Evolutionary conservation across 106 monocot genomes (phyloP).

Genomic region (Xerophyta viscosa): DNA sequence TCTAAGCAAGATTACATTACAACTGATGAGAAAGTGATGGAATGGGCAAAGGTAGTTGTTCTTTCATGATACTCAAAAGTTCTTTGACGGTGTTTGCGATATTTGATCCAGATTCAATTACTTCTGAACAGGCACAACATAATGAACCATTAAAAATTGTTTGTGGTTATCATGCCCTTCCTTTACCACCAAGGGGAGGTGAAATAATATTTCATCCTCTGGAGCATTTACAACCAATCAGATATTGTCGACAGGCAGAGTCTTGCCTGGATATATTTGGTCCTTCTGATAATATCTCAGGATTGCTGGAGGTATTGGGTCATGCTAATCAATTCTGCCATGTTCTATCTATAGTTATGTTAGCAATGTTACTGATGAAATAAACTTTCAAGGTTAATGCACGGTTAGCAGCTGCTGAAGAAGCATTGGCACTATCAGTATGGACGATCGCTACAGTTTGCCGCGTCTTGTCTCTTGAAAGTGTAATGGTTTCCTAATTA

Average conservation of each 20-base stretch:
- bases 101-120: slow-evolving; percentile 3
- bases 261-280: slow-evolving; percentile 33
- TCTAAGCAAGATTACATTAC: slow-evolving; percentile 41
- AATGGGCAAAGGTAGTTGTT: slow-evolving; percentile 91
- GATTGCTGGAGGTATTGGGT: slow-evolving; percentile 70
- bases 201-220: slow-evolving; percentile 87
- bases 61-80: too few species aligned
- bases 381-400: slow-evolving; percentile 50
- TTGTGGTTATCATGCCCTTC: slow-evolving; percentile 82
- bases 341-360: too few species aligned
- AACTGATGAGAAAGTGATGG: slow-evolving; percentile 79
- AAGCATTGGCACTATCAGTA: slow-evolving; percentile 85
- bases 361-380: slow-evolving; percentile 3
- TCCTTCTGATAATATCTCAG: slow-evolving; percentile 25
- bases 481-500: slow-evolving; percentile 45
- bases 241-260: slow-evolving; percentile 48
- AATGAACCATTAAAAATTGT: slow-evolving; percentile 86
- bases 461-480: slow-evolving; percentile 85
- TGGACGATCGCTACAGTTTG: slow-evolving; percentile 87
- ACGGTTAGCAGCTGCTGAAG: slow-evolving; percentile 80
- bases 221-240: slow-evolving; percentile 86
- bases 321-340: too few species aligned
- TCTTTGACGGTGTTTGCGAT: too few species aligned
- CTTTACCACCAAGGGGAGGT: slow-evolving; percentile 56
- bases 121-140: slow-evolving; percentile 41